phyloP scores from a whole-genome alignment of 306 rosid species.

The Fagus crenata region DNA sequence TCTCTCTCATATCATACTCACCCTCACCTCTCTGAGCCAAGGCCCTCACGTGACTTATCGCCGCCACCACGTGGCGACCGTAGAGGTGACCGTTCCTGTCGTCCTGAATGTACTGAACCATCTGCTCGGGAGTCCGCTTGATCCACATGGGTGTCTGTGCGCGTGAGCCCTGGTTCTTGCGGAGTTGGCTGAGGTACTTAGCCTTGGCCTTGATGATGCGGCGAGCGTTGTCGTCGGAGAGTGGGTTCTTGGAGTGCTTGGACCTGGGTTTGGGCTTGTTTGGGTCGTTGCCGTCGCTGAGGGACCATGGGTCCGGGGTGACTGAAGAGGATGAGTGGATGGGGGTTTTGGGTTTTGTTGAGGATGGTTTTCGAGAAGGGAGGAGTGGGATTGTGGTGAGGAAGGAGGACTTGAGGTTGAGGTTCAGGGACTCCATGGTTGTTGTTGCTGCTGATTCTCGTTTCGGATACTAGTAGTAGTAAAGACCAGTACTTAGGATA shows the following conservation, averaged over 20 bases:
- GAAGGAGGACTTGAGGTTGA: constrained; percentile 47
- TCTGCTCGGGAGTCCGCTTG: constrained; percentile 84
- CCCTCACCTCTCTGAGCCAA: constrained; percentile 50
- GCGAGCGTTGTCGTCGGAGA: constrained; percentile 88
- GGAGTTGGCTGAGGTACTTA: constrained; percentile 52
- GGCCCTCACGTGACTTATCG: constrained; percentile 67
- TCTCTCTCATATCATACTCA: constrained; percentile 67
- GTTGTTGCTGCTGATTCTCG: neutral
- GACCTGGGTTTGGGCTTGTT: constrained; percentile 56
- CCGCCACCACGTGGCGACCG: constrained; percentile 84
- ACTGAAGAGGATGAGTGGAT: constrained; percentile 33
- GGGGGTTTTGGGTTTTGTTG: constrained; percentile 3
- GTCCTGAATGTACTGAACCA: constrained; percentile 78
- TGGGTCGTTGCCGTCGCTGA: constrained; percentile 54
- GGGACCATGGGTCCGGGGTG: constrained; percentile 87
- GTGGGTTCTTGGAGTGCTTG: constrained; percentile 59
- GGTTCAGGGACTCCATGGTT: constrained; percentile 45
- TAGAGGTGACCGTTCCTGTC: constrained; percentile 70
- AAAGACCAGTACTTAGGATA: too few species aligned
- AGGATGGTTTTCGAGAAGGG: constrained; percentile 19
- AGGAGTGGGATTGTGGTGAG: constrained; percentile 32
- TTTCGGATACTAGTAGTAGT: too few species aligned
- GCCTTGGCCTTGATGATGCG: constrained; percentile 83
- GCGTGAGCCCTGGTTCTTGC: constrained; percentile 80
- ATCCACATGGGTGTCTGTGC: constrained; percentile 90